Evolutionary conservation across 805 yeast genomes (phyloP).

Genomic region (Hanseniaspora clermontiae): DNA sequence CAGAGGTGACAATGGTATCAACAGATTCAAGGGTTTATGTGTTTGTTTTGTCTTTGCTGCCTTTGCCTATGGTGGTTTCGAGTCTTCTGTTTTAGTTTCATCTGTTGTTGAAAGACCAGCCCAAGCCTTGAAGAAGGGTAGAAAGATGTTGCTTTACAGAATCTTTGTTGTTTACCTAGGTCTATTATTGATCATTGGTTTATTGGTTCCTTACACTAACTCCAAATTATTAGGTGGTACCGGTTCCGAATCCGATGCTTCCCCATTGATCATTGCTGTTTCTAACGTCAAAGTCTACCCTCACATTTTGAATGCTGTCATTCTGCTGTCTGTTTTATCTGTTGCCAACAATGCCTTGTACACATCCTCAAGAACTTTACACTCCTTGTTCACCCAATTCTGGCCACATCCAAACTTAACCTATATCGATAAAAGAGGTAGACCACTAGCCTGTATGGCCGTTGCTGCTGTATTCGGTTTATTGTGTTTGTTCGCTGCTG

Average conservation of each 20-base stretch:
- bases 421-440: conserved; percentile 42
- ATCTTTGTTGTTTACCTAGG: conserved; percentile 41
- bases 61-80: conserved; percentile 51
- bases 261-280: conserved; percentile 36
- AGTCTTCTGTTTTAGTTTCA: conserved; percentile 38
- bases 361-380: conserved; percentile 55
- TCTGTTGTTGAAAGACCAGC: conserved; percentile 40
- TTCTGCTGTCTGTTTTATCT: conserved; percentile 35
- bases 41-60: conserved; percentile 47
- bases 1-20: conserved; percentile 25
- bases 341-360: conserved; percentile 68
- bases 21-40: conserved; percentile 45
- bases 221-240: conserved; percentile 30
- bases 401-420: conserved; percentile 39
- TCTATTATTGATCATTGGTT: conserved; percentile 42
- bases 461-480: conserved; percentile 50
- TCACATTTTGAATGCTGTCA: conserved; percentile 37
- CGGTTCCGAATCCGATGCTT: conserved; percentile 33
- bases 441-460: conserved; percentile 46
- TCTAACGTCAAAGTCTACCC: conserved; percentile 32
- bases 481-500: conserved; percentile 44
- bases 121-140: conserved; percentile 39
- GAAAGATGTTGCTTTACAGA: conserved; percentile 42
- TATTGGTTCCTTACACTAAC: conserved; percentile 44
- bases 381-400: conserved; percentile 43